Evolutionary conservation across 2,329 filamentous ascomycete species (phyloP).

Genomic region (Plectosphaerella sp.): DNA sequence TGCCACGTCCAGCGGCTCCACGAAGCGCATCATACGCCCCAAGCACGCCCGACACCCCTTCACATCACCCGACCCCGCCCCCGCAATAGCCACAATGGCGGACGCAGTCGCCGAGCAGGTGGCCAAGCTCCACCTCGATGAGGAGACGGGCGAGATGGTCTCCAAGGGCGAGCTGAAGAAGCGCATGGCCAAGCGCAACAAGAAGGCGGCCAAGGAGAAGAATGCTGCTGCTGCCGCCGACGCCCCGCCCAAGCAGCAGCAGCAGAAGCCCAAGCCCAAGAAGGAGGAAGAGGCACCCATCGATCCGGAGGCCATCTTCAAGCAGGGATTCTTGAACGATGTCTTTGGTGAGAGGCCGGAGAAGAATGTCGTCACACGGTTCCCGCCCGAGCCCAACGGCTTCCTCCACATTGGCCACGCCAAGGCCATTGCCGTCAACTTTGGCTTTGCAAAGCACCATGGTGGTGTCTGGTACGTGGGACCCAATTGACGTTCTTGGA

Average conservation of each 20-base stretch:
- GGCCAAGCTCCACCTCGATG: conserved; percentile 57
- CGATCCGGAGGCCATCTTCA: conserved; percentile 69
- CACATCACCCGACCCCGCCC: neutral
- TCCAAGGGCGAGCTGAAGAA: conserved; percentile 62
- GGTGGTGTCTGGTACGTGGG: conserved; percentile 45
- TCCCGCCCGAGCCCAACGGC: conserved; percentile 87
- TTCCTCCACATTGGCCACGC: conserved; percentile 91
- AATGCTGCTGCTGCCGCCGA: conserved; percentile 25
- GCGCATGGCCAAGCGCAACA: conserved; percentile 51
- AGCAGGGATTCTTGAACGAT: conserved; percentile 69
- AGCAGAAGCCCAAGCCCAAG: conserved; percentile 26
- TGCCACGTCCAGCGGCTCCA: no score
- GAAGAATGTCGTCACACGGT: conserved; percentile 63
- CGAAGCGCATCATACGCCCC: no score
- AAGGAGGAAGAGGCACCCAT: conserved; percentile 40
- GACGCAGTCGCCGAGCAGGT: conserved; percentile 41
- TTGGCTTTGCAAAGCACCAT: conserved; percentile 85
- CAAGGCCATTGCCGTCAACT: conserved; percentile 95
- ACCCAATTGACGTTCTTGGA: no score
- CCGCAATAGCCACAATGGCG: conserved; percentile 32
- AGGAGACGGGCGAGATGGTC: conserved; percentile 62
- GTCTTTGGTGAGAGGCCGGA: conserved; percentile 66
- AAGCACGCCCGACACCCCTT: no score
- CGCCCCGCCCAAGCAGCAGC: conserved; percentile 16
- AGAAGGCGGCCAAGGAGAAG: conserved; percentile 51